These are phyloP conservation scores for Claviceps fusiformis DNA, from an alignment of 2,329 filamentous ascomycete species.

Conservation along the genomic window DNA sequence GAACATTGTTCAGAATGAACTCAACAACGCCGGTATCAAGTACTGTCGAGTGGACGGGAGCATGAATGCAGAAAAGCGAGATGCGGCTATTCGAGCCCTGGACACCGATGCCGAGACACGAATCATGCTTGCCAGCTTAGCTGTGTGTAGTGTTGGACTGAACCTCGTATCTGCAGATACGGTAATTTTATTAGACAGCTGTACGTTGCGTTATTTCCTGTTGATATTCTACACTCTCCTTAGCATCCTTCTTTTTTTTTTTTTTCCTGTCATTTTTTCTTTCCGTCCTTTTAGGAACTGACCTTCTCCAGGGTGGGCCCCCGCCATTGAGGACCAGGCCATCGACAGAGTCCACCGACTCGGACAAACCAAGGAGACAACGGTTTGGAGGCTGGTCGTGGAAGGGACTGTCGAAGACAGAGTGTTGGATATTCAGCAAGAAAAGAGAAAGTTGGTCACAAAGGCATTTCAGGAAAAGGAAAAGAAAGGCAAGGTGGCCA, in stretches of 20 bases:
- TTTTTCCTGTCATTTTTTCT: neutral
- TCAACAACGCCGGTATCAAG: conserved; percentile 44
- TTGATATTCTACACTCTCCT: neutral
- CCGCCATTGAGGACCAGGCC: conserved; percentile 84
- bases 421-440: conserved; percentile 63
- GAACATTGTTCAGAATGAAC: conserved; percentile 55
- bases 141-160: conserved; percentile 72
- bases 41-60: conserved; percentile 68
- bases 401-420: conserved; percentile 69
- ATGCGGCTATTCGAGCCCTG: conserved; percentile 54
- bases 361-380: conserved; percentile 67
- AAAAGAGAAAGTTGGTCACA: conserved; percentile 65
- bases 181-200: conserved; percentile 70
- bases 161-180: conserved; percentile 80
- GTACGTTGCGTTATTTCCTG: conserved; percentile 21
- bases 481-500: conserved; percentile 34
- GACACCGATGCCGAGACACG: conserved; percentile 53
- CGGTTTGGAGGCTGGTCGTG: conserved; percentile 70
- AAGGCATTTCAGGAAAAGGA: conserved; percentile 66
- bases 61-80: conserved; percentile 59
- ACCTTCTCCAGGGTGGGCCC: conserved; percentile 58
- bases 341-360: conserved; percentile 78
- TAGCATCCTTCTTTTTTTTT: neutral
- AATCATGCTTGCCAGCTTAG: conserved; percentile 69
- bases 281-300: neutral